These are phyloP conservation scores for Daldinia grandis DNA, from an alignment of 495 filamentous ascomycete species.

Conservation along the genomic window DNA sequence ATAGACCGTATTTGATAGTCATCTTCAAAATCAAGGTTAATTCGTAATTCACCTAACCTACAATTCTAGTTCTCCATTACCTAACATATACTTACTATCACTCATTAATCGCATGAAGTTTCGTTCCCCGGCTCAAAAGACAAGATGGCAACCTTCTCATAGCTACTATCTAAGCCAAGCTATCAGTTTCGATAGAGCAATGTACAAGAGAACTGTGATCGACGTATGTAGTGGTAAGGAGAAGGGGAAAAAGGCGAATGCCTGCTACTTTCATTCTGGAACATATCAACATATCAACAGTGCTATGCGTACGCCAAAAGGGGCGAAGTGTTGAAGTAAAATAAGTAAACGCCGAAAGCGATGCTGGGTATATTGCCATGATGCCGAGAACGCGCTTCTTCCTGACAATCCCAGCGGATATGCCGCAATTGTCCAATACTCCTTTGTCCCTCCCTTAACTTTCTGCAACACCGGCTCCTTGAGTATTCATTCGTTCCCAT, in stretches of 20 bases:
- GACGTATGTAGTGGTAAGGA: neutral
- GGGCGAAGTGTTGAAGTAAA: constrained; percentile 2
- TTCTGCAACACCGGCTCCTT: neutral
- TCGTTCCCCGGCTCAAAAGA: neutral
- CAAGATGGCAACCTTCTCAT: neutral
- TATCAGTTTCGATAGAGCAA: neutral
- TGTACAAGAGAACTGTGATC: neutral
- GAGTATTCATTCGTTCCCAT: neutral
- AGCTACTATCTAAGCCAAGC: neutral
- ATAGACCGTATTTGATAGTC: neutral
- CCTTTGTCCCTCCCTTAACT: neutral
- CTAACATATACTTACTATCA: neutral
- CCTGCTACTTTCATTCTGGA: neutral
- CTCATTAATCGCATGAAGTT: neutral
- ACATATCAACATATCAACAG: neutral
- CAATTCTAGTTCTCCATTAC: neutral
- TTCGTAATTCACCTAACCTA: neutral
- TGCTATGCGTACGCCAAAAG: constrained; percentile 8
- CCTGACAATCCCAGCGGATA: neutral
- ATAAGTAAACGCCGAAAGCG: constrained; percentile 30
- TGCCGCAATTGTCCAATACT: neutral
- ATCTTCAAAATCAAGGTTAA: neutral
- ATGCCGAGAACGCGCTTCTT: neutral
- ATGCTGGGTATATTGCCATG: constrained; percentile 18
- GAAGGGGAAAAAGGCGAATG: neutral